phyloP scores from a whole-genome alignment of 2,329 filamentous ascomycete species.

The Alternaria infectoria region DNA sequence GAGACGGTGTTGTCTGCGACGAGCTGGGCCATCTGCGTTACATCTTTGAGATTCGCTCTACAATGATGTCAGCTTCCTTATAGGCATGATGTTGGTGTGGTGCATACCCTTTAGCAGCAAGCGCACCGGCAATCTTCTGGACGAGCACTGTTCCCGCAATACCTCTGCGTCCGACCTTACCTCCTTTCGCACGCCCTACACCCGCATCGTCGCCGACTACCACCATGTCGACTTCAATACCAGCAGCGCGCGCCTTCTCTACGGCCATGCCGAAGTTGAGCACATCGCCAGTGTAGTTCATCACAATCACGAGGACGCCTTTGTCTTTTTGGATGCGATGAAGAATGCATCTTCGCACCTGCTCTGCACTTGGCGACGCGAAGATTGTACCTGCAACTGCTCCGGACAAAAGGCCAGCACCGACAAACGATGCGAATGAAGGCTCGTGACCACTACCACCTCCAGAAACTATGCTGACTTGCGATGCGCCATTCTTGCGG shows the following conservation, averaged over 20 bases:
- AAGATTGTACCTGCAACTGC: constrained; percentile 89
- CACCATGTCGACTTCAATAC: constrained; percentile 82
- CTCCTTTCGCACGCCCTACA: constrained; percentile 78
- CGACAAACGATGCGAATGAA: constrained; percentile 84
- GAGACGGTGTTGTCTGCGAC: constrained; percentile 79
- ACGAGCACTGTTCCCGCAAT: constrained; percentile 92
- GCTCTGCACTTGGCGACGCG: constrained; percentile 79
- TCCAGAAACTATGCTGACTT: constrained; percentile 85
- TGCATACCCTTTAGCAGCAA: constrained; percentile 72
- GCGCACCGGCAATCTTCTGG: constrained; percentile 85
- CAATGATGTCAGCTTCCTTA: constrained; percentile 10
- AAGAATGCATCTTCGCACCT: constrained; percentile 78
- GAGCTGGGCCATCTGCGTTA: constrained; percentile 73
- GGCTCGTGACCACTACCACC: constrained; percentile 92
- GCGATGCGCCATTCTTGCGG: constrained; percentile 39
- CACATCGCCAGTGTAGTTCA: constrained; percentile 84
- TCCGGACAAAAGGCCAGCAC: constrained; percentile 77
- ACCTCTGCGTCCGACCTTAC: constrained; percentile 90
- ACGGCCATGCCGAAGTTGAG: constrained; percentile 94
- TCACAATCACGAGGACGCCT: constrained; percentile 87
- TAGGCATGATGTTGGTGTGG: background rate
- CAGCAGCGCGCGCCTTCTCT: constrained; percentile 85
- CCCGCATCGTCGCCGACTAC: constrained; percentile 92
- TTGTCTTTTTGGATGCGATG: constrained; percentile 72
- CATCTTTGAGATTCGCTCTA: constrained; percentile 67